Conservation (phyloP, 73 alveolate genomes). For the Paramecium octaurelia region DNA sequence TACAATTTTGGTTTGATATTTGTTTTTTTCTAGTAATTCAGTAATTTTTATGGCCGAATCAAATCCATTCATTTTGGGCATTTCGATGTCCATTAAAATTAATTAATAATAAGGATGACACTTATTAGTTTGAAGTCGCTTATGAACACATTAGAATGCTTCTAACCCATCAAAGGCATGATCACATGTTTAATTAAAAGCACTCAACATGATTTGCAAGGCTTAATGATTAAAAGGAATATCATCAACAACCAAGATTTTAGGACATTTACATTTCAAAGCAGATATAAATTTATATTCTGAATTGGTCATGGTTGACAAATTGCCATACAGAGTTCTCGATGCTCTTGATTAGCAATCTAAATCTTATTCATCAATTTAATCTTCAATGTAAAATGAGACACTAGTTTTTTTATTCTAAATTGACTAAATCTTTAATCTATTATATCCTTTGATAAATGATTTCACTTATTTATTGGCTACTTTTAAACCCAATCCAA, state of each 20-base stretch:
- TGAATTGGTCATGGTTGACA: neutral
- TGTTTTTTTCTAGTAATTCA: neutral
- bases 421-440: neutral
- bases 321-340: neutral
- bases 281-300: neutral
- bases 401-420: neutral
- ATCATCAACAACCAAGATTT: conserved; percentile 27
- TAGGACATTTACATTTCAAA: neutral
- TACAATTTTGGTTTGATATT: neutral
- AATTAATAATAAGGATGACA: conserved; percentile 50
- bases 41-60: neutral
- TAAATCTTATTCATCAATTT: neutral
- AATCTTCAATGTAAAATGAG: conserved; percentile 1
- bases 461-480: neutral
- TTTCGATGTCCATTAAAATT: conserved; percentile 40
- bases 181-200: neutral
- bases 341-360: neutral
- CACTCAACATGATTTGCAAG: neutral
- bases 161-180: conserved; percentile 27
- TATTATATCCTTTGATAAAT: neutral
- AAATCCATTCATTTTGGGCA: conserved; percentile 52
- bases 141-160: neutral
- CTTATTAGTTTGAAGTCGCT: neutral
- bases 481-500: conserved; percentile 43
- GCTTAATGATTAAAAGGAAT: conserved; percentile 47